These are phyloP conservation scores for Phlebopus sp. DNA, from an alignment of 1,284 basidiomycete genomes.

Conservation along the genomic window DNA sequence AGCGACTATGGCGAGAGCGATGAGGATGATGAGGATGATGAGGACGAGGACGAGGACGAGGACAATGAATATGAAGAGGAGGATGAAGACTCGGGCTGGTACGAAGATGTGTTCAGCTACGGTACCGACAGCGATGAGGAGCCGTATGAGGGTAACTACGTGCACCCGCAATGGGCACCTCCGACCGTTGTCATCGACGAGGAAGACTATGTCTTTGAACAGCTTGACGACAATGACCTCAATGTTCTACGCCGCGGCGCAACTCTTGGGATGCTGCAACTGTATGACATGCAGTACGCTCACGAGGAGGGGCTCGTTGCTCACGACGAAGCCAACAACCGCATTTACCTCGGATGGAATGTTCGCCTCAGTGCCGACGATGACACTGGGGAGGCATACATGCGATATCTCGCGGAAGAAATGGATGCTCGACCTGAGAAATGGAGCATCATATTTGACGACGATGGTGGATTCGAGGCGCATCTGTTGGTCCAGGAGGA, in stretches of 20 bases:
- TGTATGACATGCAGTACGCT: slow-evolving; percentile 52
- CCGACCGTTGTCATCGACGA: slow-evolving; percentile 40
- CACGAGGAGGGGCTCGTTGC: slow-evolving; percentile 51
- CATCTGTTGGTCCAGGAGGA: slow-evolving; percentile 43
- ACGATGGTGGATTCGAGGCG: slow-evolving; percentile 42
- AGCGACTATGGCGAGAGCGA: slow-evolving; percentile 40
- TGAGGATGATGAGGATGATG: slow-evolving; percentile 30
- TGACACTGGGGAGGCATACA: slow-evolving; percentile 48
- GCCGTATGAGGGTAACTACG: slow-evolving; percentile 37
- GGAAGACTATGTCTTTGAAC: slow-evolving; percentile 37
- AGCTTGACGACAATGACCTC: slow-evolving; percentile 36
- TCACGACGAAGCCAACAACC: slow-evolving; percentile 37
- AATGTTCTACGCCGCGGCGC: slow-evolving; percentile 60
- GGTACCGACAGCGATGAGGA: slow-evolving; percentile 37
- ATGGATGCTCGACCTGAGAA: slow-evolving; percentile 46
- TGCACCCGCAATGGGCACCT: slow-evolving; percentile 55
- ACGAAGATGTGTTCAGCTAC: slow-evolving; percentile 34
- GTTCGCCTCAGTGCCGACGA: slow-evolving; percentile 49
- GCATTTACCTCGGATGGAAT: slow-evolving; percentile 66
- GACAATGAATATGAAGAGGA: slow-evolving; percentile 26
- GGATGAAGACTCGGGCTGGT: slow-evolving; percentile 32
- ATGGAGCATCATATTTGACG: slow-evolving; percentile 44
- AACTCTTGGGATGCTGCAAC: slow-evolving; percentile 54
- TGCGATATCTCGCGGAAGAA: slow-evolving; percentile 48
- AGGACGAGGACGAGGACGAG: slow-evolving; percentile 27